Evolutionary conservation across 805 yeast genomes (phyloP), one percentile per base, ranked within the genome.

Genomic region (Clavispora phyllophila): DNA sequence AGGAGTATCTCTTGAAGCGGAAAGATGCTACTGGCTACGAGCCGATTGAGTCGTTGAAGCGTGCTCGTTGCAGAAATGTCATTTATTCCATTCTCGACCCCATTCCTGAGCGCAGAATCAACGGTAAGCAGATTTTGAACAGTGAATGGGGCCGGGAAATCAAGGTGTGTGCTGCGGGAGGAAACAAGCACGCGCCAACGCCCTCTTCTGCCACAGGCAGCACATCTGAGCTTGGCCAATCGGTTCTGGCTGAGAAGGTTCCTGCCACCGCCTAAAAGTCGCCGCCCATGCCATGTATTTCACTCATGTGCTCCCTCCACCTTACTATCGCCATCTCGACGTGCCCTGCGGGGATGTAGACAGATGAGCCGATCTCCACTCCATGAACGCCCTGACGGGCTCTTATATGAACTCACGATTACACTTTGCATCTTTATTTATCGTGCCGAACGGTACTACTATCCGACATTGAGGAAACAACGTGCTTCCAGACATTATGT

Each of bases 91-190:
- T 93, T 42, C 69, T 93, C 53, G 98, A 93, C 59, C 99, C 99
- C 1, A 81, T 84, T 26, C 95, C 99, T 4, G 69, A 75, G 12
- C 75, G 97, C 53, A 76, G 98, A 60, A 85, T 93, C 50, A 90
- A 86, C 20, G 95, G 95, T 12, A 79, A 79, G 53, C 97, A 91
- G 64, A 79, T 90, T 22, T 69, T 93, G 58, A 89, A 85, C 57
- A 83, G 93, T 60, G 98, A 93, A 63, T 91, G 98, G 98, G 96
- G 95, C 0, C 71, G 97, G 45, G 95, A 87, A 59, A 89, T 91
- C 48, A 74, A 68, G 45, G 81, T 87, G 22, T 89, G 96, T 61
- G 80, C 76, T 27, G 84, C 86, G 19, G 90, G 86, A 12, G 81
- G 73, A 25, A 65, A 63, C 17, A 22, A 14, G 14, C 12, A 14